These are phyloP conservation scores for Mycosarcoma mackinlayi DNA, from an alignment of 1,284 basidiomycete species.

Conservation along the genomic window DNA sequence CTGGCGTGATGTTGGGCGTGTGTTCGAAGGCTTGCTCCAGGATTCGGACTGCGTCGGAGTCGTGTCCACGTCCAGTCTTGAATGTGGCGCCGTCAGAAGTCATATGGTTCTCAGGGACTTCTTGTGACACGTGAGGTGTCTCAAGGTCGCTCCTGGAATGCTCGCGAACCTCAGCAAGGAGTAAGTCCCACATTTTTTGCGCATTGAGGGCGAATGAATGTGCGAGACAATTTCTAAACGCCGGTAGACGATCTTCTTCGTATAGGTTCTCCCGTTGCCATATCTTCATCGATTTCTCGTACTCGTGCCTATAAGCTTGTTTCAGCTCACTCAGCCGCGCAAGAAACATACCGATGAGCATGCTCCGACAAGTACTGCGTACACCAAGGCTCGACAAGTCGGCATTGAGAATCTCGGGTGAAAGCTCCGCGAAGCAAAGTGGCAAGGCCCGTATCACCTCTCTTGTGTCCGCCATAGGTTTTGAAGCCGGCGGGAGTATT, in stretches of 20 bases:
- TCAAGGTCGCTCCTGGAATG: too few relatives aligned
- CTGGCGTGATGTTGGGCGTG: constrained; percentile 62
- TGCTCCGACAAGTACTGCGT: neutral
- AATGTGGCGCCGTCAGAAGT: too few relatives aligned
- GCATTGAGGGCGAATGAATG: neutral
- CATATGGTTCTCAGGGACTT: neutral
- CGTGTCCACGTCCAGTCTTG: constrained; percentile 34
- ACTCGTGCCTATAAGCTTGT: neutral
- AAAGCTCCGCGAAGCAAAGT: neutral
- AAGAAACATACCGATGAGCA: neutral
- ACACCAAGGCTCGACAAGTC: neutral
- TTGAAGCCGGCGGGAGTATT: neutral
- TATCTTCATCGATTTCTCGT: constrained; percentile 1
- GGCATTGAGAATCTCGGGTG: neutral
- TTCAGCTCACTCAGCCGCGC: neutral
- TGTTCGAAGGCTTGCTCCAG: constrained; percentile 61
- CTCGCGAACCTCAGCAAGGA: neutral
- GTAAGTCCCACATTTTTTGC: neutral
- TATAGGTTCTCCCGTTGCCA: neutral
- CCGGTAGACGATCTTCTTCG: neutral
- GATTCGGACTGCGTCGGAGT: constrained; percentile 45
- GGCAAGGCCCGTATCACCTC: neutral
- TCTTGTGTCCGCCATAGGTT: neutral
- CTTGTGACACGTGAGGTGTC: too few relatives aligned
- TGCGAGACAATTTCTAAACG: neutral